phyloP scores from a whole-genome alignment of 2,329 filamentous ascomycete genomes.

The Capronia epimyces region DNA sequence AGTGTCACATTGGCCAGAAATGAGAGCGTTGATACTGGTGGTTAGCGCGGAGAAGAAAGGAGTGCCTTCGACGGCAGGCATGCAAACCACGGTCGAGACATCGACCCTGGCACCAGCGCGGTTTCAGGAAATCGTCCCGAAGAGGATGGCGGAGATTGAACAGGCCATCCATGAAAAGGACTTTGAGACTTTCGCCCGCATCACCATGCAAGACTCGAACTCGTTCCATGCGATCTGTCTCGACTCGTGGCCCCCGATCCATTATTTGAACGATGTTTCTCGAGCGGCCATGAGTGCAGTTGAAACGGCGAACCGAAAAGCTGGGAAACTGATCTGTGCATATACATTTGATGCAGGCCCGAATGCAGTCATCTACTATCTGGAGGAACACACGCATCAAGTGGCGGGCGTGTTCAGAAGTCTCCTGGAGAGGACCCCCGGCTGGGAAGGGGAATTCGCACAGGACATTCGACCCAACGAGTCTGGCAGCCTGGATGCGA shows the following conservation, averaged over 20 bases:
- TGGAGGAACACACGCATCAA: slow-evolving; percentile 66
- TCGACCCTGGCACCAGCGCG: slow-evolving; percentile 79
- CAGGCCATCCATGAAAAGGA: slow-evolving; percentile 70
- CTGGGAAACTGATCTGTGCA: slow-evolving; percentile 74
- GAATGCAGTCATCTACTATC: slow-evolving; percentile 94
- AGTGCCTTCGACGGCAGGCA: slow-evolving; percentile 84
- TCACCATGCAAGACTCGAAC: slow-evolving; percentile 96
- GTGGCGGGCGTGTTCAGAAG: slow-evolving; percentile 75
- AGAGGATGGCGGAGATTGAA: slow-evolving; percentile 79
- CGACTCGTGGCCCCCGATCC: slow-evolving; percentile 95
- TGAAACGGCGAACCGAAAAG: slow-evolving; percentile 76
- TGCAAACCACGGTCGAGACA: slow-evolving; percentile 94
- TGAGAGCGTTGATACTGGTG: slow-evolving; percentile 88
- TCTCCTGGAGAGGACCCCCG: slow-evolving; percentile 54
- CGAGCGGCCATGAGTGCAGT: slow-evolving; percentile 81
- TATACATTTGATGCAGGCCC: slow-evolving; percentile 98
- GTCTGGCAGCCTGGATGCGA: slow-evolving; percentile 57
- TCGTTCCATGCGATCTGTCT: slow-evolving; percentile 92
- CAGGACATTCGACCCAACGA: slow-evolving; percentile 47
- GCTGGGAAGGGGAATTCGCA: slow-evolving; percentile 54
- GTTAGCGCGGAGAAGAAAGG: slow-evolving; percentile 93
- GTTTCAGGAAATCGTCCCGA: slow-evolving; percentile 69
- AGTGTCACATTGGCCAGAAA: slow-evolving; percentile 86
- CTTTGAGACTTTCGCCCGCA: slow-evolving; percentile 78
- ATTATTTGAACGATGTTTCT: slow-evolving; percentile 95